Conservation (phyloP, 345 rosid genomes). For the Eucalyptus brandiana region DNA sequence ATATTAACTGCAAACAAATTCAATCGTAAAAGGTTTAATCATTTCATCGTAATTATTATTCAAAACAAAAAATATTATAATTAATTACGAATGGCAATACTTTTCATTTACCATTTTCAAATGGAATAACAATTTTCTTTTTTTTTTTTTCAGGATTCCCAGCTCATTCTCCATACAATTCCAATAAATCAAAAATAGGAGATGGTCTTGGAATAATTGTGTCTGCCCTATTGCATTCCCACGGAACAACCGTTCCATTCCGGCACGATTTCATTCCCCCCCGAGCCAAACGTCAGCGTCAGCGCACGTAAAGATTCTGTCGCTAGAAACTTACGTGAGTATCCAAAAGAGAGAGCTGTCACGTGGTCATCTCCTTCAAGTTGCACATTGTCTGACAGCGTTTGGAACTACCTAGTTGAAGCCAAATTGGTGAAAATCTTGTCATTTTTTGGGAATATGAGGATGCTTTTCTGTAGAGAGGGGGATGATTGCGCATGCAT, state of each 20-base stretch:
- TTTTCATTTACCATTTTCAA: neutral
- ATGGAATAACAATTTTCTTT: neutral
- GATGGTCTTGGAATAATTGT: neutral
- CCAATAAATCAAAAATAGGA: neutral
- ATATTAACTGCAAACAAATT: neutral
- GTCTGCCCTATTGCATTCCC: neutral
- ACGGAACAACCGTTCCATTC: neutral
- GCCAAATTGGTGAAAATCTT: neutral
- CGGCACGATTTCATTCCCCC: neutral
- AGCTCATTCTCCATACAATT: neutral
- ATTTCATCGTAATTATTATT: neutral
- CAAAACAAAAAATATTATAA: neutral
- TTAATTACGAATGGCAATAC: neutral
- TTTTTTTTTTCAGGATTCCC: neutral
- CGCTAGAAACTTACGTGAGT: neutral
- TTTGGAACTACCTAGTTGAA: neutral
- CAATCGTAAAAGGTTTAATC: neutral
- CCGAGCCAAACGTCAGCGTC: neutral
- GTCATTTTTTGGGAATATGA: neutral
- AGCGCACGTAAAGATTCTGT: neutral
- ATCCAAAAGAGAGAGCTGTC: neutral
- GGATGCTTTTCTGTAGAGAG: neutral
- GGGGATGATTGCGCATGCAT: neutral
- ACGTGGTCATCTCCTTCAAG: neutral
- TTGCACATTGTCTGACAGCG: neutral